Percentiles rank a stretch among this genome's conserved stretches.
Conservation (phyloP, 352 stramenopile species). For the Blastocystis sp. region DNA sequence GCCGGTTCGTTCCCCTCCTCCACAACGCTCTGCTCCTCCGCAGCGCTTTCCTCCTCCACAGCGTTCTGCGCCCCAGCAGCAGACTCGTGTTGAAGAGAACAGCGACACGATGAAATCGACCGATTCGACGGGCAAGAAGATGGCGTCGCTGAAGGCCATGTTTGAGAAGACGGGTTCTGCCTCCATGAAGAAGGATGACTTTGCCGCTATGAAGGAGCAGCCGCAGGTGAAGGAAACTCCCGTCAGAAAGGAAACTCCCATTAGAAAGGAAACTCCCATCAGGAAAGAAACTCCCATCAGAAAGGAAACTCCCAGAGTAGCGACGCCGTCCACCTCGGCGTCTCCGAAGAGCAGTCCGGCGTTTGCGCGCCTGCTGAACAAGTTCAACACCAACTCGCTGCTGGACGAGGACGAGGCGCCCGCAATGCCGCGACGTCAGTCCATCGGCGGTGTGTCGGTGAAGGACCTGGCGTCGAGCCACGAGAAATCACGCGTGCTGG, state of each 20-base stretch:
- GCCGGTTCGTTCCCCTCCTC: slow-evolving; percentile 40
- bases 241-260: neutral
- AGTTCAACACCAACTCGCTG: neutral
- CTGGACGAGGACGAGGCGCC: neutral
- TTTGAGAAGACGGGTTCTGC: slow-evolving; percentile 17
- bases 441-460: slow-evolving; percentile 20
- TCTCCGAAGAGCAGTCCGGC: neutral
- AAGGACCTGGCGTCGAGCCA: slow-evolving; percentile 36
- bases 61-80: too few species aligned
- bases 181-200: neutral
- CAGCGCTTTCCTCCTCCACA: too few species aligned
- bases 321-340: neutral
- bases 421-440: slow-evolving; percentile 47
- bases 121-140: slow-evolving; percentile 26
- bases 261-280: neutral
- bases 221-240: neutral
- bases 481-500: slow-evolving; percentile 3
- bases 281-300: neutral
- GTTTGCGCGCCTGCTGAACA: slow-evolving; percentile 14
- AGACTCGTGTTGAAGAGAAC: neutral
- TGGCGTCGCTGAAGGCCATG: slow-evolving; percentile 26
- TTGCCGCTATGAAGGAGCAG: neutral
- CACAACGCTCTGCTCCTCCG: neutral
- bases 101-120: neutral
- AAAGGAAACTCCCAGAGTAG: neutral